Evolutionary conservation across 495 filamentous ascomycete species (phyloP).

Genomic region (Aspergillus baeticus): DNA sequence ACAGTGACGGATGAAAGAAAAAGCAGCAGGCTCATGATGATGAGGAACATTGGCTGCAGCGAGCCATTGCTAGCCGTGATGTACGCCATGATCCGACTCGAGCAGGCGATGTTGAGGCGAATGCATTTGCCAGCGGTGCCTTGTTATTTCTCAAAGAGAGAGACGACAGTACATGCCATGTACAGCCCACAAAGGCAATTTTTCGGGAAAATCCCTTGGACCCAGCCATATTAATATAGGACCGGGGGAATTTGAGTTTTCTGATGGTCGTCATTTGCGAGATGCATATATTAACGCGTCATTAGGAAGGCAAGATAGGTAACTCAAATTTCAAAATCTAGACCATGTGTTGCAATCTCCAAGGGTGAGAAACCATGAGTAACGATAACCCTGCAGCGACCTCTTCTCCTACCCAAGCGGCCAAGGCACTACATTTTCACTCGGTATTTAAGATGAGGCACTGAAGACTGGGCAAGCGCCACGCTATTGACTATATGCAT

Average conservation of each 20-base stretch:
- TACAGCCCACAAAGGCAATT: background rate
- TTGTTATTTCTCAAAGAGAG: background rate
- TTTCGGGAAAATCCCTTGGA: background rate
- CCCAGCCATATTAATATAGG: background rate
- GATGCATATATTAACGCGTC: background rate
- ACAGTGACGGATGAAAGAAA: slow-evolving; percentile 14
- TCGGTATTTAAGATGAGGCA: background rate
- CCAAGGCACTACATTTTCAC: too few relatives aligned
- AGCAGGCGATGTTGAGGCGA: background rate
- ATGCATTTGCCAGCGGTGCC: background rate
- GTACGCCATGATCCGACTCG: slow-evolving; percentile 16
- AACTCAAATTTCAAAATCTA: too few relatives aligned
- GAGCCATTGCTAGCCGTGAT: slow-evolving; percentile 18
- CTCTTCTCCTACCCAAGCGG: too few relatives aligned
- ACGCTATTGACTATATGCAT: background rate
- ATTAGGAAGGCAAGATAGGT: background rate
- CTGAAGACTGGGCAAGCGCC: background rate
- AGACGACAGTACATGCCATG: background rate
- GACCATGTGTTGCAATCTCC: too few relatives aligned
- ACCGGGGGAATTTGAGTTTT: background rate
- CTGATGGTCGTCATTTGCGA: background rate
- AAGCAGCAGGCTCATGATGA: slow-evolving; percentile 12
- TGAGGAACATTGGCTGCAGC: slow-evolving; percentile 16
- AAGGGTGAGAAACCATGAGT: too few relatives aligned
- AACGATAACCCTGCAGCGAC: too few relatives aligned